A percentile compares a stretch with the other conserved stretches of the same genome.
These are phyloP conservation scores for Colletotrichum sp. DNA, from an alignment of 2,329 filamentous ascomycete species.

Conservation along the genomic window DNA sequence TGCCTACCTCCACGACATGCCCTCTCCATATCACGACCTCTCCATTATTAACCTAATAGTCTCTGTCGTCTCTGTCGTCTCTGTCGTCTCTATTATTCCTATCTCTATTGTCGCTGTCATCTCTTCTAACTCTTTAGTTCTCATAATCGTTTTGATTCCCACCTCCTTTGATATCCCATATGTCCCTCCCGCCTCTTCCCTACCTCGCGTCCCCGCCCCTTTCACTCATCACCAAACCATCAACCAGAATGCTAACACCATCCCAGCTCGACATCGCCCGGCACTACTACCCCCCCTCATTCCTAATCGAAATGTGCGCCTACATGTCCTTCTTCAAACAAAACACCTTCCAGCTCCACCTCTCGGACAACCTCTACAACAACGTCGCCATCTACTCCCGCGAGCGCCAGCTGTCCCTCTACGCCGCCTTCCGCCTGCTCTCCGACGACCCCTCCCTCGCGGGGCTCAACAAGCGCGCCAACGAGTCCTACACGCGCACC, in stretches of 20 bases:
- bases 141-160: too few species aligned
- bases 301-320: constrained; percentile 61
- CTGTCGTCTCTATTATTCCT: not conserved
- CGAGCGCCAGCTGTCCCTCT: constrained; percentile 53
- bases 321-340: constrained; percentile 68
- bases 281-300: constrained; percentile 60
- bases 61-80: too few species aligned
- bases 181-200: too few species aligned
- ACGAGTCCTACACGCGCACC: constrained; percentile 58
- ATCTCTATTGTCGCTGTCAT: not conserved
- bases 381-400: constrained; percentile 53
- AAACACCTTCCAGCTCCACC: constrained; percentile 63
- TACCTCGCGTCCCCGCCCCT: too few species aligned
- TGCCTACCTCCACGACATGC: too few species aligned
- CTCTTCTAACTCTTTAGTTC: too few species aligned
- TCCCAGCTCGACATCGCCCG: constrained; percentile 53
- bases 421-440: constrained; percentile 60
- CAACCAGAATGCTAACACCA: not conserved
- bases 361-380: constrained; percentile 62
- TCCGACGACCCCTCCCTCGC: constrained; percentile 51
- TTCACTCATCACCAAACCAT: not conserved
- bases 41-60: too few species aligned
- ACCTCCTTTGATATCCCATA: too few species aligned
- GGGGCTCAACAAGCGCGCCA: constrained; percentile 54
- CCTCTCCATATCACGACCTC: too few species aligned